These are phyloP conservation scores for Torulaspora franciscae DNA, from an alignment of 805 yeast species.

Conservation along the genomic window DNA sequence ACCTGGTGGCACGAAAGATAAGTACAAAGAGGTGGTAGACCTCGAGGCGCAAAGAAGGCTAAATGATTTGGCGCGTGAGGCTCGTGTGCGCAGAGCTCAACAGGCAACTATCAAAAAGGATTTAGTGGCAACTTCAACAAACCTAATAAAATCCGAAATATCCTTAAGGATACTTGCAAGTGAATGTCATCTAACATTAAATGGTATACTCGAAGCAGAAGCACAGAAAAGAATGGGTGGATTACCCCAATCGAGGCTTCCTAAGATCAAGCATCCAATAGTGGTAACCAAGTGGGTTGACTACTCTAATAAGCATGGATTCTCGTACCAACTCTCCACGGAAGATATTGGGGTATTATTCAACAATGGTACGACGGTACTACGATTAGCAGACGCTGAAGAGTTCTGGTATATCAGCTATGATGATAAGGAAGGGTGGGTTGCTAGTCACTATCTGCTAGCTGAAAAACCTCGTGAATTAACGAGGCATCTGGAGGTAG, in stretches of 20 bases:
- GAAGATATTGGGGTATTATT: slow-evolving; percentile 88
- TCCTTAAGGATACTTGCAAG: slow-evolving; percentile 40
- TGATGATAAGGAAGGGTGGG: slow-evolving; percentile 49
- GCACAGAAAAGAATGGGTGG: slow-evolving; percentile 43
- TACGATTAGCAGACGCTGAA: slow-evolving; percentile 60
- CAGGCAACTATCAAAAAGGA: slow-evolving; percentile 31
- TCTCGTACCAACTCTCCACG: slow-evolving; percentile 85
- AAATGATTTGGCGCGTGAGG: slow-evolving; percentile 35
- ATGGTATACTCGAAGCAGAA: slow-evolving; percentile 43
- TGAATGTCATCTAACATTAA: slow-evolving; percentile 44
- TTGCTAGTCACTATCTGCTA: slow-evolving; percentile 44
- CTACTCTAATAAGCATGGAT: slow-evolving; percentile 91
- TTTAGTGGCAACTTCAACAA: slow-evolving; percentile 35
- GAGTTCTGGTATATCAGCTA: slow-evolving; percentile 60
- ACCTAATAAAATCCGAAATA: slow-evolving; percentile 36
- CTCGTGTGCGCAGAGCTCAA: slow-evolving; percentile 35
- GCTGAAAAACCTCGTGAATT: slow-evolving; percentile 44
- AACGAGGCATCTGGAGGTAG: slow-evolving; percentile 73
- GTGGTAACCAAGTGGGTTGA: slow-evolving; percentile 96
- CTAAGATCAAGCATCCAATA: slow-evolving; percentile 48
- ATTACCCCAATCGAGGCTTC: slow-evolving; percentile 31
- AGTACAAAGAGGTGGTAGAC: slow-evolving; percentile 69
- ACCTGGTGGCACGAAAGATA: slow-evolving; percentile 84
- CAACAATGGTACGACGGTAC: slow-evolving; percentile 76
- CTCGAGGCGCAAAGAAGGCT: slow-evolving; percentile 33